phyloP scores from a whole-genome alignment of 345 rosid genomes.

The Linum tenue region DNA sequence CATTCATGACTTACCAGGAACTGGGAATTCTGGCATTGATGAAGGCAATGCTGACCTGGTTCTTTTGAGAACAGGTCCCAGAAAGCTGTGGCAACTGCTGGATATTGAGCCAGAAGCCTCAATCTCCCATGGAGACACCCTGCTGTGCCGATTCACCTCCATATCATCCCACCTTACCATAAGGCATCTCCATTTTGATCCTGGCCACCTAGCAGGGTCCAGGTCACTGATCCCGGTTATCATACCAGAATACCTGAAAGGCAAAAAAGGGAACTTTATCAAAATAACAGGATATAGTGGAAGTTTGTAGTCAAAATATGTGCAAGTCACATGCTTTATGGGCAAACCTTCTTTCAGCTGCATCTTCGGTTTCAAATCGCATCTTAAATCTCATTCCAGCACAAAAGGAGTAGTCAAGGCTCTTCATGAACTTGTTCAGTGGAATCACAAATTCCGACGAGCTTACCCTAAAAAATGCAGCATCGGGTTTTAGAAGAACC shows the following conservation, averaged over 20 bases:
- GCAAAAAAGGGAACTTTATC: constrained; percentile 6
- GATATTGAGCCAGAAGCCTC: constrained; percentile 62
- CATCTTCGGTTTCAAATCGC: constrained; percentile 80
- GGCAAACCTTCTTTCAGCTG: constrained; percentile 75
- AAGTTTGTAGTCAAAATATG: neutral
- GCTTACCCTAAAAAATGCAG: constrained; percentile 39
- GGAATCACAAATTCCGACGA: constrained; percentile 73
- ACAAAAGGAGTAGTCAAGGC: constrained; percentile 51
- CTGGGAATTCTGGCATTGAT: constrained; percentile 55
- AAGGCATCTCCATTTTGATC: constrained; percentile 94
- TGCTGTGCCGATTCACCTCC: constrained; percentile 48
- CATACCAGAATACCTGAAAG: constrained; percentile 61
- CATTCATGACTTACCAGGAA: constrained; percentile 44
- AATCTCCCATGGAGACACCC: constrained; percentile 95
- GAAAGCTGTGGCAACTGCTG: constrained; percentile 38
- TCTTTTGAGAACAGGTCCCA: constrained; percentile 61
- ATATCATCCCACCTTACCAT: constrained; percentile 86
- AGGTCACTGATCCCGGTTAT: constrained; percentile 70
- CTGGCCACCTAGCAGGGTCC: constrained; percentile 89
- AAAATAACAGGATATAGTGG: neutral
- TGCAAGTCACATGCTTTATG: neutral
- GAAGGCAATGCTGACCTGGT: constrained; percentile 67
- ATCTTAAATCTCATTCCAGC: constrained; percentile 88
- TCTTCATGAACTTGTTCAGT: constrained; percentile 59
- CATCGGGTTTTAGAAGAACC: neutral